phyloP scores from a whole-genome alignment of 768 basidiomycete species.

The Suillus paluster region DNA sequence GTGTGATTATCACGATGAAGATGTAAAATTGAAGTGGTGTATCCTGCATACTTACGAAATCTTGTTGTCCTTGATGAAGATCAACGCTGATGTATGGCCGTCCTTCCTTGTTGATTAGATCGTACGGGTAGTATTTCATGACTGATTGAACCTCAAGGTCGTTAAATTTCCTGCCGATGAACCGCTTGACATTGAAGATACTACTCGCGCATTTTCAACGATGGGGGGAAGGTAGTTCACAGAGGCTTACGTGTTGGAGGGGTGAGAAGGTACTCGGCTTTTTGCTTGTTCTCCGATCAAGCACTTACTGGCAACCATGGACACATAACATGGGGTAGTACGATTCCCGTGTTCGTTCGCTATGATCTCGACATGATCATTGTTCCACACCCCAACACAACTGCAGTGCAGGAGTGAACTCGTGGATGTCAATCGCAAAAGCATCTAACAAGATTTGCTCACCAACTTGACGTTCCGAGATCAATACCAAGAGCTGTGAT shows the following conservation, averaged over 20 bases:
- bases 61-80: conserved; percentile 54
- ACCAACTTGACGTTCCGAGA: neutral
- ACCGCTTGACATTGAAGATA: conserved; percentile 62
- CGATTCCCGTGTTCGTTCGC: neutral
- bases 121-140: conserved; percentile 56
- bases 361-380: neutral
- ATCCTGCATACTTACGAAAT: conserved; percentile 43
- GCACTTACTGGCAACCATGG: neutral
- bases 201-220: conserved; percentile 5
- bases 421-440: neutral
- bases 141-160: conserved; percentile 52
- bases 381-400: neutral
- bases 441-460: neutral
- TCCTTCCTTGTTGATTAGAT: conserved; percentile 45
- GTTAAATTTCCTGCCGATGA: conserved; percentile 55
- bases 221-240: neutral
- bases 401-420: neutral
- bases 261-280: neutral
- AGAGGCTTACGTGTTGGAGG: neutral
- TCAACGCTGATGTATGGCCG: conserved; percentile 59
- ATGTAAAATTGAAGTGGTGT: neutral
- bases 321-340: neutral
- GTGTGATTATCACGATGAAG: too few species aligned
- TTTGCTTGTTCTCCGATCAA: neutral
- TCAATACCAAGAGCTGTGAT: neutral